Percentiles rank a stretch among this genome's conserved stretches.
Evolutionary conservation across 2,329 filamentous ascomycete genomes (phyloP).

Genomic region (Microdochium paspali): DNA sequence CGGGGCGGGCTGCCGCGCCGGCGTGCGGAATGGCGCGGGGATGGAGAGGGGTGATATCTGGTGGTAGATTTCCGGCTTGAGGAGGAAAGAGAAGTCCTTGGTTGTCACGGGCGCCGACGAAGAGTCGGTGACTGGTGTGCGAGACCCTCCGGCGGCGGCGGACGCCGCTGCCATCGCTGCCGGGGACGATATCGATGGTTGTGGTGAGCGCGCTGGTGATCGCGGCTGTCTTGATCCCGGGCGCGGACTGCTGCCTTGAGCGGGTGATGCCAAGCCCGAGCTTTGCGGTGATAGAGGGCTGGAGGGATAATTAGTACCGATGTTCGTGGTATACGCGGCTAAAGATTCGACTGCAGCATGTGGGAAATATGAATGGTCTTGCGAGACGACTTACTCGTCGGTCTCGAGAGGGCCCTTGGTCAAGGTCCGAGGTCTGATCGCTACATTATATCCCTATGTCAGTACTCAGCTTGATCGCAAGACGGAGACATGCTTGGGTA

Average conservation of each 20-base stretch:
- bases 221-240: constrained; percentile 11
- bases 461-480: background rate
- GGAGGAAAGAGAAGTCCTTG: constrained; percentile 73
- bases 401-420: constrained; percentile 73
- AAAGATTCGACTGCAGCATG: constrained; percentile 1
- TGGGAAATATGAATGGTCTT: constrained; percentile 2
- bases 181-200: constrained; percentile 4
- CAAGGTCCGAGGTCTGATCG: constrained; percentile 43
- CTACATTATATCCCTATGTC: background rate
- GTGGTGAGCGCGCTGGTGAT: constrained; percentile 8
- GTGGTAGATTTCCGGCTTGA: constrained; percentile 76
- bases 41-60: constrained; percentile 57
- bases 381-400: constrained; percentile 56
- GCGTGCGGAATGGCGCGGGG: constrained; percentile 58
- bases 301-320: constrained; percentile 5
- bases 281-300: constrained; percentile 14
- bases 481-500: too few relatives aligned
- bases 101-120: constrained; percentile 27
- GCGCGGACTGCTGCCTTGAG: constrained; percentile 12
- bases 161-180: constrained; percentile 6
- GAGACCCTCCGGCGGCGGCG: constrained; percentile 1
- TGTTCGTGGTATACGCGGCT: constrained; percentile 7
- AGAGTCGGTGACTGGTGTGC: constrained; percentile 12
- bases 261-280: constrained; percentile 14
- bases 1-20: constrained; percentile 52